phyloP scores from a whole-genome alignment of 2,329 filamentous ascomycete genomes.

The Scedosporium aurantiacum region DNA sequence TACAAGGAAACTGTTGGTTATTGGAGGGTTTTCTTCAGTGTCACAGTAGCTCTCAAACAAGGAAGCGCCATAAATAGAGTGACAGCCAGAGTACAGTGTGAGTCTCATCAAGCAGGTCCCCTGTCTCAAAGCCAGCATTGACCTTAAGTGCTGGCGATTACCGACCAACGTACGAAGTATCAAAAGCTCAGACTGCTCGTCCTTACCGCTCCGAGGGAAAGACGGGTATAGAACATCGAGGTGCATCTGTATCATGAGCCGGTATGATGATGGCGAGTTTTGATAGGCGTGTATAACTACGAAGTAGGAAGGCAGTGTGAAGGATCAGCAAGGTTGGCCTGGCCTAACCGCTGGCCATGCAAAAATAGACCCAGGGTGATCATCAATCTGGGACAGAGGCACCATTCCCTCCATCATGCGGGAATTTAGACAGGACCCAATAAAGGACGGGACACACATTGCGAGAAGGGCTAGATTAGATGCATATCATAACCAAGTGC shows the following conservation, averaged over 20 bases:
- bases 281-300: background rate
- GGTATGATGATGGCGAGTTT: background rate
- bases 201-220: too few relatives aligned
- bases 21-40: too few relatives aligned
- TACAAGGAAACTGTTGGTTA: too few relatives aligned
- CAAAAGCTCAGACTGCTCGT: background rate
- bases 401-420: background rate
- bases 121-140: background rate
- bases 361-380: background rate
- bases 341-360: background rate
- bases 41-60: too few relatives aligned
- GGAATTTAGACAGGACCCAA: background rate
- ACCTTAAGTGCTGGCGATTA: background rate
- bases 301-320: background rate
- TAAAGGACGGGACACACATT: too few relatives aligned
- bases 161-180: background rate
- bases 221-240: too few relatives aligned
- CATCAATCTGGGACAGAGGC: conserved; percentile 1
- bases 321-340: background rate
- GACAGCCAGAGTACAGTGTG: background rate
- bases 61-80: background rate
- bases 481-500: too few relatives aligned
- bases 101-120: background rate
- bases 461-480: background rate
- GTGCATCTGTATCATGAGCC: background rate